Conservation (phyloP, 306 rosid species). For the Cucumis hystrix region DNA sequence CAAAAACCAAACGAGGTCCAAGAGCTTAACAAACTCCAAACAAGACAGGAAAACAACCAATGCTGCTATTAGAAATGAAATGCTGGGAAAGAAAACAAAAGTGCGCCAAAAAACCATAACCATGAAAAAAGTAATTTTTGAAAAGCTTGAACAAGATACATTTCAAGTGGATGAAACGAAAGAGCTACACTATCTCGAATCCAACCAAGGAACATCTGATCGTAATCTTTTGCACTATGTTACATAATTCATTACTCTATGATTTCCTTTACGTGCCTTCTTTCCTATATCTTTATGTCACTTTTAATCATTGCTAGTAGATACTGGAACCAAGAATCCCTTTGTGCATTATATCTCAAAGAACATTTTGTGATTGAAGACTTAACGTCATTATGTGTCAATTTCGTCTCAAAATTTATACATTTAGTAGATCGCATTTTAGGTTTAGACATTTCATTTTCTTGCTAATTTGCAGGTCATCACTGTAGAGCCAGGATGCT, state of each 20-base stretch:
- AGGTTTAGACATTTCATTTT: neutral
- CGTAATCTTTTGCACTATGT: neutral
- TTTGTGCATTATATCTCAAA: neutral
- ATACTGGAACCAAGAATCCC: neutral
- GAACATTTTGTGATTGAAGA: neutral
- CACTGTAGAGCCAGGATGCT: slow-evolving; percentile 94
- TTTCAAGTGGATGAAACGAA: too few species aligned
- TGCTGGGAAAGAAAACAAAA: too few species aligned
- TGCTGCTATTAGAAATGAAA: too few species aligned
- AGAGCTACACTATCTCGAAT: too few species aligned
- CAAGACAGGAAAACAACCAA: too few species aligned
- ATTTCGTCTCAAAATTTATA: neutral
- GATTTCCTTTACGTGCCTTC: too few species aligned
- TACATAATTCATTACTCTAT: neutral
- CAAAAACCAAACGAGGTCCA: too few species aligned
- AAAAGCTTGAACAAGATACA: too few species aligned
- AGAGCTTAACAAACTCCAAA: too few species aligned
- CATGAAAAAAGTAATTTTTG: too few species aligned
- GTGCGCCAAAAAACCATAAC: too few species aligned
- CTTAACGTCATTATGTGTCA: neutral
- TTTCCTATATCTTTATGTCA: neutral
- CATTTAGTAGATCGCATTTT: neutral
- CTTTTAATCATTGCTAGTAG: neutral
- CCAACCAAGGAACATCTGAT: too few species aligned
- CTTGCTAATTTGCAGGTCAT: slow-evolving; percentile 43